Base-by-base conservation (phyloP, 306 rosid species). In the Pterocarpus santalinus region DNA sequence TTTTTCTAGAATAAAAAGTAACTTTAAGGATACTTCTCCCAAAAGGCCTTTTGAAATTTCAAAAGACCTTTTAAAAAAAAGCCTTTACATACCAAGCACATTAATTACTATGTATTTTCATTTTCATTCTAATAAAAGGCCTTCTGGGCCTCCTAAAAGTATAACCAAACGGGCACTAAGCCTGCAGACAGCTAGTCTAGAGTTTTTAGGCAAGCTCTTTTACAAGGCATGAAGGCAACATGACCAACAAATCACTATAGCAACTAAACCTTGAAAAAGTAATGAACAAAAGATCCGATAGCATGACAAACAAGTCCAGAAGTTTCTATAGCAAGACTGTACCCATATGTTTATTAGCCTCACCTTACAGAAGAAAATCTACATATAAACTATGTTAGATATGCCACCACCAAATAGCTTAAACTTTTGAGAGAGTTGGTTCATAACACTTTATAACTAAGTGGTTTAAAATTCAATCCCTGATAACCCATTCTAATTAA, bases 251-350 rank as follows among this genome's bases (percentile, higher is more conserved):
- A 64, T 35, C 9, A 61, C 43, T 41, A 28, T 30, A 65, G 49
- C 12, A 58, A 32, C 73, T 53, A 72, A 73, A 46, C 9, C 51
- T 55, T 55, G 28, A 61, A 82, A 76, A 8, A 0, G 1, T 12
- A 41, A 57, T 8, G 5, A 82, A 30, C 7, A 38, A 34, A 41
- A 58, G 32, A 16, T 33, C 35, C 12, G 46, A 46, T 39, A 38
- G 5, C 9, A 4, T 35, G 78, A 73, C 63, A 3, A 56, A 67
- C 64, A 39, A 71, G 56, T 14, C 68, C 70, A 63, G 60, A 62
- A 64, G 72, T 62, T 69, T 47, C 67, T 43, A 38, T n/a, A 6
- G 72, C 75, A 2, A 75, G 55, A 67, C 5, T 68, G 64, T 49
- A 69, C 64, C 28, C 66, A n/a, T 39, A 41, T 15, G 32, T 65